Evolutionary conservation across 306 rosid species (phyloP).

Genomic region (Malus fusca): DNA sequence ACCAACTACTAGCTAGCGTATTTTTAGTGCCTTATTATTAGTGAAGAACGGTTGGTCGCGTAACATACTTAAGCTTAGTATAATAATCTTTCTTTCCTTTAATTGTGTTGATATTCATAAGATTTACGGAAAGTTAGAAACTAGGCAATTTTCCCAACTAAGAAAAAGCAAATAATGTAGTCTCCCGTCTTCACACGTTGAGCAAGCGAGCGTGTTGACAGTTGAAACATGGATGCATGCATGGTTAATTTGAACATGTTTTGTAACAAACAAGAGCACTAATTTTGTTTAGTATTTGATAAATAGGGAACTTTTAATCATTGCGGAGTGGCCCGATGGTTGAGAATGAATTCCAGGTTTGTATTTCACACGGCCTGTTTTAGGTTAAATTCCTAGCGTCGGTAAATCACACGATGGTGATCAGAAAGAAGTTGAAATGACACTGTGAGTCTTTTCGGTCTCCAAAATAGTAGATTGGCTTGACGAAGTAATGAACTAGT

Average conservation of each 20-base stretch:
- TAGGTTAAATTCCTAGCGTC: too few species aligned
- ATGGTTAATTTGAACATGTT: background rate
- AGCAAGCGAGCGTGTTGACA: background rate
- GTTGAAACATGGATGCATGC: background rate
- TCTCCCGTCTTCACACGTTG: background rate
- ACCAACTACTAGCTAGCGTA: background rate
- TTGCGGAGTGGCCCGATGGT: too few species aligned
- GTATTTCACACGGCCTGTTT: too few species aligned
- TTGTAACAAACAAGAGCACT: background rate
- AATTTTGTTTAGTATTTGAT: background rate
- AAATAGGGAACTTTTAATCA: background rate
- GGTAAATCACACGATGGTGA: too few species aligned
- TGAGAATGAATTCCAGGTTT: too few species aligned
- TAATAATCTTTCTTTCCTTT: background rate
- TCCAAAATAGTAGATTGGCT: too few species aligned
- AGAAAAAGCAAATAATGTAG: background rate
- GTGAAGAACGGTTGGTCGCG: background rate
- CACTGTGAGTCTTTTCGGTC: accelerated
- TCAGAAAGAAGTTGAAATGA: accelerated
- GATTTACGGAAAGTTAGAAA: background rate
- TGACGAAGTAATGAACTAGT: too few species aligned
- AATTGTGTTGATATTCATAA: background rate
- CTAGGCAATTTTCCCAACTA: background rate
- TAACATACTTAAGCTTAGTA: background rate
- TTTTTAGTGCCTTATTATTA: background rate